Evolutionary conservation across 177 flowering plant species (phyloP).

Genomic region (Telopea speciosissima): DNA sequence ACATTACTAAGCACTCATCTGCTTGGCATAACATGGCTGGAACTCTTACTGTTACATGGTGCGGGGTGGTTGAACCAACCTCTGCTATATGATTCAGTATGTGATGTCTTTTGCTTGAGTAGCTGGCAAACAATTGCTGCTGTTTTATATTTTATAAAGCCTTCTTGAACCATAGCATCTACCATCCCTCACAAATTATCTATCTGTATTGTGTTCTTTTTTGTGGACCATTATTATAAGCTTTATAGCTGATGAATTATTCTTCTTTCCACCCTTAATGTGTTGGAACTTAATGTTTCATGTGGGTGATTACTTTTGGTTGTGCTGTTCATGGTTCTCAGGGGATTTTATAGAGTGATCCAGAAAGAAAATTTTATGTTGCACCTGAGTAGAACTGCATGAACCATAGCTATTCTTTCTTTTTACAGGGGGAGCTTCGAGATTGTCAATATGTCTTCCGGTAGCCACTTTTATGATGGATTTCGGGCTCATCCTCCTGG

Average conservation of each 20-base stretch:
- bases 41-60: not conserved
- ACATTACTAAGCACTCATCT: too few relatives aligned
- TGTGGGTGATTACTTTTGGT: not conserved
- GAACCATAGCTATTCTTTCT: not conserved
- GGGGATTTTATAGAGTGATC: not conserved
- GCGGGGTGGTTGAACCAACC: not conserved
- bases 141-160: not conserved
- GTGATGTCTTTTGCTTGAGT: not conserved
- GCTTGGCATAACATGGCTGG: not conserved
- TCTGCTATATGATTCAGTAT: too few relatives aligned
- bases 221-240: not conserved
- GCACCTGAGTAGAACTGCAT: not conserved
- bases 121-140: not conserved
- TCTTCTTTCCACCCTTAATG: not conserved
- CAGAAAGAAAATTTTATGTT: not conserved
- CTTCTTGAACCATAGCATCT: not conserved
- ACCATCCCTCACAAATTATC: too few relatives aligned
- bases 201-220: too few relatives aligned
- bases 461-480: constrained; percentile 13
- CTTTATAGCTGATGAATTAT: too few relatives aligned
- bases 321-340: not conserved
- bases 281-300: not conserved
- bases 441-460: constrained; percentile 5
- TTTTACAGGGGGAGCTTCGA: constrained; percentile 22
- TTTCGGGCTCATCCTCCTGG: constrained; percentile 24